Evolutionary conservation across 345 rosid species (phyloP), one percentile per base, ranked within the genome.

Genomic region (Gossypium anomalum): DNA sequence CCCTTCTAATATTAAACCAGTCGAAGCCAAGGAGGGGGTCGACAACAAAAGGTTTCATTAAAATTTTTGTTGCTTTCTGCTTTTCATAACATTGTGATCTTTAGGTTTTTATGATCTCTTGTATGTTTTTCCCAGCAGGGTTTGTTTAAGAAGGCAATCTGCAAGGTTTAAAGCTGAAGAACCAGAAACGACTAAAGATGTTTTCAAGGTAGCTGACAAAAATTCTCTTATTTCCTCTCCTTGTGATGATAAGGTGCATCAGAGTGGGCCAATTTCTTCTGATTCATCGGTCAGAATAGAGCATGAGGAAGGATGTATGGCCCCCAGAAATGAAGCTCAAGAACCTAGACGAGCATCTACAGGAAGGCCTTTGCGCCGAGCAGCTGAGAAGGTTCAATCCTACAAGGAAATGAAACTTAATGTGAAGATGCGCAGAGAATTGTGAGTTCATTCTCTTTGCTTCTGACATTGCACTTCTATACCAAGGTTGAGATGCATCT

Each of bases 371-470:
- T 47, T 7, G 66, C 85, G 93, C 53, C 83, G 66, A 82, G 92
- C 90, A 34, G 86, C 82, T 57, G 89, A 61, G 51, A 89, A 86
- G 79, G 77, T 92, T 71, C 90, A 86, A 44, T 83, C 97, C 22
- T 89, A 89, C 87, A 89, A 86, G 83, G 97, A 92, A 92, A 79
- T 80, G 61, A 83, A 90, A 11, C 67, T 90, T 51, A 92, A 89
- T 44, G 81, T 79, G 43, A 92, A 92, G 87, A 87, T 92, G 89
- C 87, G 94, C n/a, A 72, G 93, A 72, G 2, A 27, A 55, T 59
- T 63, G 51, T 83, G 79, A 85, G 81, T 63, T 10, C 23, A 62
- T 77, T 10, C 14, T 70, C 76, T 57, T 61, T 56, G 44, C 62
- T 62, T 51, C 48, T 51, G 41, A 17, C 66, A 34, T 2, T 58